Evolutionary conservation across 768 basidiomycete genomes (phyloP), one percentile per base, ranked within the genome.

Genomic region (Boletus subparvulus): DNA sequence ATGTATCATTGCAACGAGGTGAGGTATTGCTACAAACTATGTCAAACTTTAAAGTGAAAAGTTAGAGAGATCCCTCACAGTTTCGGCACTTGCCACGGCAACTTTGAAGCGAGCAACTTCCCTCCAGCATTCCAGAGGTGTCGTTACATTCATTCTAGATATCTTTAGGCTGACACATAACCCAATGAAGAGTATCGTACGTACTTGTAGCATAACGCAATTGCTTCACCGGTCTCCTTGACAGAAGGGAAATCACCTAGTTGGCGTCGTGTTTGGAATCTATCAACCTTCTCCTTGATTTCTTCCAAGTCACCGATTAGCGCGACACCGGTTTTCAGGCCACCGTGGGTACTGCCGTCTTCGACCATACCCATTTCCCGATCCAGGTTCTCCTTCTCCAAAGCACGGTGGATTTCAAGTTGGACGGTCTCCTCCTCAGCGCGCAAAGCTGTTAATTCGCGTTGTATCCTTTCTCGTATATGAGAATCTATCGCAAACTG

Each of bases 361-460:
- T 79, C 82, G 16, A 78, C 78, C 77, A 81, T 78, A 28, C 72
- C 70, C 61, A 77, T 79, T 73, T 94, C 92, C 55, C 81, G 80
- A 70, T 93, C 89, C 49, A 94, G 71, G 73, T 94, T 95, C 76
- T 94, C 92, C 75, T 86, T 88, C 77, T 94, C 89, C 47, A 95
- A 77, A 2, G 89, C 90, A 33, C 69, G 75, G 65, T 90, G 87
- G 35, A 95, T 92, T 74, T 92, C 83, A 46, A 77, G 74, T 42
- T 81, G 83, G 12, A 95, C 85, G 36, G 75, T 69, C 56, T 84
- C 83, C 69, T 92, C 92, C 65, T 91, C 85, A 30, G 78, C 74
- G 33, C 82, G 85, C 61, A 94, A 76, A 40, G 80, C 80, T 30
- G 78, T 71, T 17, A 92, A 75, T 69, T 92, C 91, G 40, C 76